A percentile compares a stretch with the other conserved stretches of the same genome.
phyloP scores from a whole-genome alignment of 75 land plant genomes.

The Ceratopteris richardii region DNA sequence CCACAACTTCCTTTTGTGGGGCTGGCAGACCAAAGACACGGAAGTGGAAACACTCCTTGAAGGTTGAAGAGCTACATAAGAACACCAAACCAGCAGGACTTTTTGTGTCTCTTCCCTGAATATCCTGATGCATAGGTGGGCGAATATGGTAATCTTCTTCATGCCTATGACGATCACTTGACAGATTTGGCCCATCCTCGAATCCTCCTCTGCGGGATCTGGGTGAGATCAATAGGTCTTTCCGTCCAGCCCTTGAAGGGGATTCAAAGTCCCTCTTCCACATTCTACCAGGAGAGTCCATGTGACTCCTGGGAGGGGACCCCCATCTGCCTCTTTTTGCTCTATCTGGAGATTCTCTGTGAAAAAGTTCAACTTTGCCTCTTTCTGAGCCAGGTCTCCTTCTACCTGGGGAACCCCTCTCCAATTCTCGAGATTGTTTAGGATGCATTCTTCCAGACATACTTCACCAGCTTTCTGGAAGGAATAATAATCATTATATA shows the following conservation, averaged over 20 bases:
- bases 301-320: not conserved
- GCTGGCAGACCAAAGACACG: constrained; percentile 9
- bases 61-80: constrained; percentile 3
- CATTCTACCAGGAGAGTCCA: not conserved
- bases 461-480: not conserved
- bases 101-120: not conserved
- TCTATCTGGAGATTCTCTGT: constrained; percentile 1
- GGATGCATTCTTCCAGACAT: constrained; percentile 7
- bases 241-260: constrained; percentile 4
- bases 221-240: not conserved
- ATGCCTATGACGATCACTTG: too few relatives aligned
- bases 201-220: not conserved
- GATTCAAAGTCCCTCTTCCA: not conserved
- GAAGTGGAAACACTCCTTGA: constrained; percentile 5
- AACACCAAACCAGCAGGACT: constrained; percentile 14
- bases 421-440: not conserved
- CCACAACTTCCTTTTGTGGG: constrained; percentile 3
- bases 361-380: not conserved
- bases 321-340: constrained; percentile 3
- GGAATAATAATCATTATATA: too few relatives aligned
- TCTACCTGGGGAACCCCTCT: not conserved
- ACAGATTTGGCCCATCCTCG: not conserved
- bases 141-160: not conserved
- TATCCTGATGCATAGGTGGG: not conserved
- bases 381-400: not conserved